Evolutionary conservation across 1,139 yeast genomes (phyloP).

Genomic region (Wickerhamiella infanticola): DNA sequence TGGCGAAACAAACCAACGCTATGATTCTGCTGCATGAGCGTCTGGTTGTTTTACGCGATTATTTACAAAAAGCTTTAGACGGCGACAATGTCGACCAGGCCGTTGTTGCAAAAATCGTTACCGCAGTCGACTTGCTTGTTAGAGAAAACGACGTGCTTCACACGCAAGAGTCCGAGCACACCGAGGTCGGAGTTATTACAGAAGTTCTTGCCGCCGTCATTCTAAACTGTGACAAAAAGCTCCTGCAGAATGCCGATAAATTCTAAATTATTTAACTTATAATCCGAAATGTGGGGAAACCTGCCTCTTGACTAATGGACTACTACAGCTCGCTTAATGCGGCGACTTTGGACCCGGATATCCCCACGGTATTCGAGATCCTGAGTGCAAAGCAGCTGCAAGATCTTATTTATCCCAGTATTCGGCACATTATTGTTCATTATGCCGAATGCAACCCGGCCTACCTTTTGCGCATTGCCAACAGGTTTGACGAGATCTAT

Average conservation of each 20-base stretch:
- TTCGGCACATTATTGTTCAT: slow-evolving; percentile 65
- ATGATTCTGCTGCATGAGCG: slow-evolving; percentile 20
- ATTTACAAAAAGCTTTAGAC: slow-evolving; percentile 13
- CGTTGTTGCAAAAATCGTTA: neutral
- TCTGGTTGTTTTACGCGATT: slow-evolving; percentile 16
- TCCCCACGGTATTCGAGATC: slow-evolving; percentile 73
- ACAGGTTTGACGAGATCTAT: slow-evolving; percentile 65
- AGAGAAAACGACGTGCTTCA: slow-evolving; percentile 1
- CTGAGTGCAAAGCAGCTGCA: slow-evolving; percentile 71
- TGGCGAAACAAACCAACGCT: slow-evolving; percentile 21
- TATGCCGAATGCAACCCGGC: slow-evolving; percentile 71
- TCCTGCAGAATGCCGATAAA: neutral
- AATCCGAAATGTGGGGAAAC: neutral
- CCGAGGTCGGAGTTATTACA: slow-evolving; percentile 3
- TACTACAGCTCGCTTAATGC: slow-evolving; percentile 72
- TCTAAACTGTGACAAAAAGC: neutral
- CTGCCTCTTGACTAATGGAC: slow-evolving; percentile 37
- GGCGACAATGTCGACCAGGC: neutral
- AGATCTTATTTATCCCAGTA: slow-evolving; percentile 62
- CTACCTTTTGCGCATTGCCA: slow-evolving; percentile 44
- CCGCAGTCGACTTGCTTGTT: slow-evolving; percentile 1
- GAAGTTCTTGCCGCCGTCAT: slow-evolving; percentile 2
- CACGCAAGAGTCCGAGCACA: neutral
- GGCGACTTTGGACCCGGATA: slow-evolving; percentile 52
- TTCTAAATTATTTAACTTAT: no score